These are phyloP conservation scores for Lactifluus pinguis DNA, from an alignment of 768 basidiomycete genomes.

Conservation along the genomic window DNA sequence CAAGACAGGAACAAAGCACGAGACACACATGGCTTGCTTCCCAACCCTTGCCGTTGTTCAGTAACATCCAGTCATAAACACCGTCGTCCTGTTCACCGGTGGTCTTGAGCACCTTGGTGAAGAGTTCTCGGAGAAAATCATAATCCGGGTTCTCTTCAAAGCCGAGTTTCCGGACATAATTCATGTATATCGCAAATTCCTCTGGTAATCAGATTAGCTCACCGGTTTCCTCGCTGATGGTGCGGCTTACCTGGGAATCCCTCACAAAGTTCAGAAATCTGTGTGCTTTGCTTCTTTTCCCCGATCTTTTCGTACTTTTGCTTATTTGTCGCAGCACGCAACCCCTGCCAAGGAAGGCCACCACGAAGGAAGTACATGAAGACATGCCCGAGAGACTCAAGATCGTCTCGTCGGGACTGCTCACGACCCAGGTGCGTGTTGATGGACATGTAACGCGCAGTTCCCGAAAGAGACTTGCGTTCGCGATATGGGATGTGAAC, in stretches of 20 bases:
- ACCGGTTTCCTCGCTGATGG: background rate
- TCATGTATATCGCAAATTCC: conserved; percentile 98
- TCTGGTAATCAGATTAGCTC: conserved; percentile 38
- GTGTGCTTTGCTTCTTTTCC: conserved; percentile 95
- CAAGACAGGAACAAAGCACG: background rate
- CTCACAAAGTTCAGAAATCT: conserved; percentile 88
- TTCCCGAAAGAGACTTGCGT: conserved; percentile 92
- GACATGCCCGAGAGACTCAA: conserved; percentile 96
- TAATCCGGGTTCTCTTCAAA: conserved; percentile 98
- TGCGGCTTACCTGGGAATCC: conserved; percentile 78
- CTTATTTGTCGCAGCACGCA: conserved; percentile 97
- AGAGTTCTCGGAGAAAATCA: conserved; percentile 92
- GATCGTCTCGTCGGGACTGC: conserved; percentile 88
- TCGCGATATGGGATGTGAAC: conserved; percentile 99
- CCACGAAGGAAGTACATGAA: conserved; percentile 99
- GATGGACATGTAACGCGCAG: conserved; percentile 99
- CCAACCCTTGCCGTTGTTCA: conserved; percentile 94
- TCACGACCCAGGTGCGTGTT: conserved; percentile 97
- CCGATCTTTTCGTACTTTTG: conserved; percentile 99
- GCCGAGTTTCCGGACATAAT: conserved; percentile 96
- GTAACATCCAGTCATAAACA: conserved; percentile 92
- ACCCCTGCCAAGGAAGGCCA: conserved; percentile 95
- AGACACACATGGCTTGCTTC: conserved; percentile 72
- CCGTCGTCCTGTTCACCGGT: conserved; percentile 85
- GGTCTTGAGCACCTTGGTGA: conserved; percentile 84